Percentiles rank a stretch among this genome's conserved stretches.
phyloP scores from a whole-genome alignment of 2,329 filamentous ascomycete genomes.

The Diaporthe sp. region DNA sequence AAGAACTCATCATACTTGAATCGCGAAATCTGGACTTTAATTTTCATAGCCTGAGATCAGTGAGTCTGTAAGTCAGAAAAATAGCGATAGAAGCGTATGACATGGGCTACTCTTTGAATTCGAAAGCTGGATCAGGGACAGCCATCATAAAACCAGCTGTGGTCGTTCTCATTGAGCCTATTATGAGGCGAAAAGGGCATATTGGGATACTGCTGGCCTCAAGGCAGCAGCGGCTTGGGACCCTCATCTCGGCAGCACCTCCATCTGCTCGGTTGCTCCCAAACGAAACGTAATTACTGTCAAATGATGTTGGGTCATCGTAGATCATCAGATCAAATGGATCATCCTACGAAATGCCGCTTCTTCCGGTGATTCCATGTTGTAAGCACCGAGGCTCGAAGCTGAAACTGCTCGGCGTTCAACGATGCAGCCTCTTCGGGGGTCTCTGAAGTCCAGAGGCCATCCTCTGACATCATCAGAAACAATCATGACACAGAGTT shows the following conservation, averaged over 20 bases:
- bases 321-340: neutral
- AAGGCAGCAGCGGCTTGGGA: neutral
- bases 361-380: conserved; percentile 10
- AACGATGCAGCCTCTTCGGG: conserved; percentile 1
- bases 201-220: too few relatives aligned
- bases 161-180: neutral
- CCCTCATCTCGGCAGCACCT: neutral
- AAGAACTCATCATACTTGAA: neutral
- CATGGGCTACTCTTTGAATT: neutral
- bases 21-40: too few relatives aligned
- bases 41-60: neutral
- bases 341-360: neutral
- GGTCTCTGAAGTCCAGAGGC: neutral
- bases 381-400: neutral
- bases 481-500: neutral
- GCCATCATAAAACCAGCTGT: neutral
- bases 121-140: neutral
- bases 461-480: neutral
- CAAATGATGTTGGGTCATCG: neutral
- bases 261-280: neutral
- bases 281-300: too few relatives aligned
- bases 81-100: neutral
- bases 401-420: neutral
- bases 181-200: neutral
- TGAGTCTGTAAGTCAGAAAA: neutral